Conservation (phyloP, 2,329 filamentous ascomycete genomes). For the Grosmannia huntii region DNA sequence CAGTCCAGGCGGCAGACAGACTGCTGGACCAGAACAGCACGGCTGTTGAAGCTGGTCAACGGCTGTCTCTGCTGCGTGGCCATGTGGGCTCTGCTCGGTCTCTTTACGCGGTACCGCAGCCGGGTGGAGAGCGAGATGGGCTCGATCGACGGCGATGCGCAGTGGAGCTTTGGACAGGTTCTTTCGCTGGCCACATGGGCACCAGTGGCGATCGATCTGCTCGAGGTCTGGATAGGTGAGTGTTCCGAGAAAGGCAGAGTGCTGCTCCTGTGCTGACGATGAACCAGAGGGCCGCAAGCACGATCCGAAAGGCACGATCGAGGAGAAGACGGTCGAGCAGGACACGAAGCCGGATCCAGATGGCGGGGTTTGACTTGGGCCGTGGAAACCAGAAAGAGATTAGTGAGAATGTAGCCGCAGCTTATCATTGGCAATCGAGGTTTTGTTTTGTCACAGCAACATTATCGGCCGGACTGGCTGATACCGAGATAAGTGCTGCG, state of each 20-base stretch:
- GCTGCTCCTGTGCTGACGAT: neutral
- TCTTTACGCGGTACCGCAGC: conserved; percentile 16
- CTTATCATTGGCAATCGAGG: neutral
- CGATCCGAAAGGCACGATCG: too few relatives aligned
- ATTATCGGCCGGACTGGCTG: neutral
- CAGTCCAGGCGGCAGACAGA: neutral
- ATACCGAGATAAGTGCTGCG: neutral
- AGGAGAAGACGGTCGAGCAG: too few relatives aligned
- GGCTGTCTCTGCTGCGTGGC: conserved; percentile 10
- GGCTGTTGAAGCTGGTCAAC: conserved; percentile 6
- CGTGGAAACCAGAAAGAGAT: neutral
- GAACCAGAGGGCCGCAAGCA: too few relatives aligned
- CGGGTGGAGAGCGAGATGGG: conserved; percentile 9
- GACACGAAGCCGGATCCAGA: too few relatives aligned
- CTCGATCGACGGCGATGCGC: conserved; percentile 10
- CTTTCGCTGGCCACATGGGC: conserved; percentile 18
- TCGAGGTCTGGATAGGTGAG: conserved; percentile 16
- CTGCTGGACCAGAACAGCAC: conserved; percentile 2
- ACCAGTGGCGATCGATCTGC: conserved; percentile 17
- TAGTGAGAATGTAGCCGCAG: neutral
- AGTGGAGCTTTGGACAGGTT: conserved; percentile 21
- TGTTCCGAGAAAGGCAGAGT: neutral
- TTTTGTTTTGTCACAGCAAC: neutral
- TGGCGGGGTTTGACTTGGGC: neutral
- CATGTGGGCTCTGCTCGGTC: conserved; percentile 18